Conservation (phyloP, 1,139 yeast species). For the Hansenula lynferdii region DNA sequence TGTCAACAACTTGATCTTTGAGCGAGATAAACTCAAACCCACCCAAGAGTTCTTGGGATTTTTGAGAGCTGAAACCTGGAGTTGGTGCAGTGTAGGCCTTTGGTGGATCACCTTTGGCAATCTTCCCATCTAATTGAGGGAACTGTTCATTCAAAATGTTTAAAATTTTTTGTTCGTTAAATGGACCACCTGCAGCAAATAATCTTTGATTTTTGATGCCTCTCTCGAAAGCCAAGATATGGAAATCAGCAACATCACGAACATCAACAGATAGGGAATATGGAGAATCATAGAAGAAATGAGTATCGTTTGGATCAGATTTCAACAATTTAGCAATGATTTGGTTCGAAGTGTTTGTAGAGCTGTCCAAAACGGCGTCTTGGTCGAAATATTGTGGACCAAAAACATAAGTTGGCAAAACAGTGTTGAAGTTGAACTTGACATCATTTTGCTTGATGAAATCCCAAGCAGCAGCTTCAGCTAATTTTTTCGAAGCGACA, state of each 20-base stretch:
- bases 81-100: not conserved
- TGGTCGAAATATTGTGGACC: conserved; percentile 41
- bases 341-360: conserved; percentile 36
- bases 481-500: conserved; percentile 44
- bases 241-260: conserved; percentile 38
- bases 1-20: conserved; percentile 1
- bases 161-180: conserved; percentile 20
- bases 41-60: not conserved
- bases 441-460: conserved; percentile 34
- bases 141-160: conserved; percentile 26
- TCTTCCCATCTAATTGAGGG: conserved; percentile 1
- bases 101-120: conserved; percentile 1
- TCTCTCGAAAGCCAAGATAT: conserved; percentile 32
- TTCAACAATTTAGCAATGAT: conserved; percentile 18
- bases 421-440: conserved; percentile 36
- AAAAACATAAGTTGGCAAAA: conserved; percentile 44
- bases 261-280: conserved; percentile 30
- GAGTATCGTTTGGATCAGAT: conserved; percentile 19
- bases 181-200: conserved; percentile 7
- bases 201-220: conserved; percentile 32
- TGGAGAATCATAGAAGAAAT: conserved; percentile 8
- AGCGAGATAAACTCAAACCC: conserved; percentile 8
- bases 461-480: conserved; percentile 55
- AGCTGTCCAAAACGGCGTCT: conserved; percentile 22
- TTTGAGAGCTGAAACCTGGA: not conserved